Base-by-base conservation (phyloP, 2,329 filamentous ascomycete species). In the Podosphaera fusca region DNA sequence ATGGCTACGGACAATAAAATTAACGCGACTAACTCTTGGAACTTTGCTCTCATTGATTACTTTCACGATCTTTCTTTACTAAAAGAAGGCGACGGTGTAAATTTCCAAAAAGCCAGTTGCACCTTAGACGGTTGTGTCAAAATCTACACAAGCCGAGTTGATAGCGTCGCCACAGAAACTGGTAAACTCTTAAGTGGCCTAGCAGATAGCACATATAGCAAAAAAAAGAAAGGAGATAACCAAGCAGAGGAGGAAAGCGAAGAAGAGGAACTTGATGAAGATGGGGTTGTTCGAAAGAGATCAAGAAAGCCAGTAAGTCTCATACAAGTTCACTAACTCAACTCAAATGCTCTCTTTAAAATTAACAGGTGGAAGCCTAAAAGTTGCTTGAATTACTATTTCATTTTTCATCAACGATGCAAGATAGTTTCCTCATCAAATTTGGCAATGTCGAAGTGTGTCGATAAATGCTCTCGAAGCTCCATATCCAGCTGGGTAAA, bases 1-100 rank as follows among this genome's bases (percentile, higher is more conserved):
- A 94, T 98, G 88, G 92, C 92, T 1, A 96, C 92, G 14, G 92
- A 98, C 73, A 98, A 98, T 73, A 92, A 92, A 71, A 98, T 98
- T 75, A 98, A 96, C 68, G 90, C 92, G 54, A 81, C 84, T 59
- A 98, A 98, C 70, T 95, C 89, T 35, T 98, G 92, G 92, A 96
- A 96, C 70, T 96, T 98, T 71, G 92, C 92, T n/a, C 78, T 98
- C 21, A 98, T 98, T 67, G 92, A 98, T 70, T 98, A 98, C 71
- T 98, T 98, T 66, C 90, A 98, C 70, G 92, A 98, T 67, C 96
- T 98, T 92, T 95, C 88, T 1, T 73, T 98, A 49, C 75, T 98
- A 53, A 94, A 94, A 68, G 92, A 98, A 67, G 92, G 92, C 35
- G 88, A 98, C 61, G 85, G 89, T 12, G 89, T 98, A 70, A 98